phyloP scores from a whole-genome alignment of 805 yeast genomes.

The Saccharomycopsis lassenensis region DNA sequence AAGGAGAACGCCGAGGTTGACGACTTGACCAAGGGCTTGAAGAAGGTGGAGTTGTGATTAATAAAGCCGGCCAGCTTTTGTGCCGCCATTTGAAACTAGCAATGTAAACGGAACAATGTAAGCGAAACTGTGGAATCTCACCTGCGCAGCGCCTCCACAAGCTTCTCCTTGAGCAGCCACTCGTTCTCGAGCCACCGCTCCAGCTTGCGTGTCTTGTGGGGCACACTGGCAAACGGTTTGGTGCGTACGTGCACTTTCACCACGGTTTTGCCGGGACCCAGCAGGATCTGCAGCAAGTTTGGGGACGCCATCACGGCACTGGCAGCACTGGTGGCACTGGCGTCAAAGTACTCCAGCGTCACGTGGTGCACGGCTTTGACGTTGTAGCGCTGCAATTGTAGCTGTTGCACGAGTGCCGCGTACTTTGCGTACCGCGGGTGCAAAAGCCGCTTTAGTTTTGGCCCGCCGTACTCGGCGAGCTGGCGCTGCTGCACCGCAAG shows the following conservation, averaged over 20 bases:
- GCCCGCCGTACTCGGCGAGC: conserved; percentile 48
- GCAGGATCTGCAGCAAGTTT: conserved; percentile 25
- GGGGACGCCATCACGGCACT: conserved; percentile 22
- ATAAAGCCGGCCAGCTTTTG: too few species aligned
- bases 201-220: conserved; percentile 40
- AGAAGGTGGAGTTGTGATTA: too few species aligned
- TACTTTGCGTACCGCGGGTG: conserved; percentile 70
- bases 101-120: too few species aligned
- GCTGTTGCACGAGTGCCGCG: conserved; percentile 35
- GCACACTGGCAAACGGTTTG: conserved; percentile 36
- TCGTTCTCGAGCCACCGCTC: conserved; percentile 68
- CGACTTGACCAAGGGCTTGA: too few species aligned
- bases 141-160: conserved; percentile 32
- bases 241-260: conserved; percentile 39
- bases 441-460: conserved; percentile 46
- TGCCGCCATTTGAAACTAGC: too few species aligned
- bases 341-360: not conserved
- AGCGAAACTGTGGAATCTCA: too few species aligned
- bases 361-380: conserved; percentile 14
- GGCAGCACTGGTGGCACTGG: conserved; percentile 1
- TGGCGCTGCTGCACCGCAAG: conserved; percentile 39
- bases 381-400: conserved; percentile 26
- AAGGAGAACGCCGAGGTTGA: too few species aligned
- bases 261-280: conserved; percentile 23
- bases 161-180: conserved; percentile 63